These are phyloP conservation scores for Magnusiomyces starmeri DNA, from an alignment of 1,139 yeast species.

Conservation along the genomic window DNA sequence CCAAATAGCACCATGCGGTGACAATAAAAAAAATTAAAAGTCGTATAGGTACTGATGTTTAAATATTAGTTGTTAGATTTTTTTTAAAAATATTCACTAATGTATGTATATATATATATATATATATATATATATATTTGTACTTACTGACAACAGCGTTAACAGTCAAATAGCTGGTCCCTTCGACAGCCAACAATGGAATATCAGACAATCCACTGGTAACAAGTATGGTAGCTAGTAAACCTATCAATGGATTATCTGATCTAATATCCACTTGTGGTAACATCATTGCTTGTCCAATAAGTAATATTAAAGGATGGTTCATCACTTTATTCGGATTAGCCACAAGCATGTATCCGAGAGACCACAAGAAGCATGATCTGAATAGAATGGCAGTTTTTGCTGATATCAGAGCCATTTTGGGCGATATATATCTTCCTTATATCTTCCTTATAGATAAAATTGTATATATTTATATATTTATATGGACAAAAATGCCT, in stretches of 20 bases:
- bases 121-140: slow-evolving; percentile 12
- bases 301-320: slow-evolving; percentile 42
- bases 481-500: no score
- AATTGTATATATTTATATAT: no score
- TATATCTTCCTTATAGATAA: no score
- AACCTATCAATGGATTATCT: slow-evolving; percentile 40
- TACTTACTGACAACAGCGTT: slow-evolving; percentile 15
- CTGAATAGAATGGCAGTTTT: slow-evolving; percentile 32
- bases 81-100: slow-evolving; percentile 57
- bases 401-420: slow-evolving; percentile 26
- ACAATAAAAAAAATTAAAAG: slow-evolving; percentile 48
- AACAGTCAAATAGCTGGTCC: slow-evolving; percentile 13
- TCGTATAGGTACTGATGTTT: slow-evolving; percentile 52
- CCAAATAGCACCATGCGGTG: slow-evolving; percentile 39
- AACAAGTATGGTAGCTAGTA: slow-evolving; percentile 38
- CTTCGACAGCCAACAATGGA: slow-evolving; percentile 17
- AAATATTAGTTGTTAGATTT: background rate
- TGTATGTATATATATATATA: slow-evolving; percentile 35
- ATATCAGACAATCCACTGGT: slow-evolving; percentile 31
- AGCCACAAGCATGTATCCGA: slow-evolving; percentile 38
- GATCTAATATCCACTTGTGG: slow-evolving; percentile 27
- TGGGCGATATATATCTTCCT: no score
- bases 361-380: slow-evolving; percentile 38
- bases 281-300: slow-evolving; percentile 49
- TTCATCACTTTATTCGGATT: slow-evolving; percentile 35